Evolutionary conservation across 2,329 filamentous ascomycete genomes (phyloP).

Genomic region (Aspergillus awamori): DNA sequence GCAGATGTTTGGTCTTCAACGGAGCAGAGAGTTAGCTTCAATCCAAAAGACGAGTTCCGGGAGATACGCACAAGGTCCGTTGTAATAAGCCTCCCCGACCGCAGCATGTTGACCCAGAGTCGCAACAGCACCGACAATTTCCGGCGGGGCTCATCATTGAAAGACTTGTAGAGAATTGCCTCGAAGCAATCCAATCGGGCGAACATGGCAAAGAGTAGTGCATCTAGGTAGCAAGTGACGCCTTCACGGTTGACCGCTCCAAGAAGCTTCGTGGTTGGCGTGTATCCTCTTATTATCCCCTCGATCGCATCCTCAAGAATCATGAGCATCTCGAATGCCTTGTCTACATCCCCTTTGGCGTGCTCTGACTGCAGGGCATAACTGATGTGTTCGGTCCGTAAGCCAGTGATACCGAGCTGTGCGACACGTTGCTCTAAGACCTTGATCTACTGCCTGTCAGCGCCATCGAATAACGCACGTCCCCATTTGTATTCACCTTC

Average conservation of each 20-base stretch:
- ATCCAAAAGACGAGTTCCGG: neutral
- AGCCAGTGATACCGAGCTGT: slow-evolving; percentile 55
- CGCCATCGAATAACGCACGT: slow-evolving; percentile 12
- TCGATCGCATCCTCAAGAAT: slow-evolving; percentile 80
- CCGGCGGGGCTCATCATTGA: slow-evolving; percentile 70
- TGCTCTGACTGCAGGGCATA: slow-evolving; percentile 66
- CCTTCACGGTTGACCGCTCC: slow-evolving; percentile 83
- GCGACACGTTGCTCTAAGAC: slow-evolving; percentile 56
- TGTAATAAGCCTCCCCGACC: slow-evolving; percentile 81
- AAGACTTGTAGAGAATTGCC: slow-evolving; percentile 81
- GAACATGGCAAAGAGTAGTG: slow-evolving; percentile 94
- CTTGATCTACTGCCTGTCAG: slow-evolving; percentile 48
- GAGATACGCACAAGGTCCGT: slow-evolving; percentile 68
- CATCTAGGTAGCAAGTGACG: slow-evolving; percentile 94
- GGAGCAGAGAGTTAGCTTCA: slow-evolving; percentile 6
- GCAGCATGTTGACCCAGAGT: slow-evolving; percentile 90
- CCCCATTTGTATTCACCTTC: slow-evolving; percentile 32
- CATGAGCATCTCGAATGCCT: slow-evolving; percentile 74
- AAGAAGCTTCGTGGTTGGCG: slow-evolving; percentile 70
- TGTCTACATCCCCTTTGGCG: slow-evolving; percentile 70
- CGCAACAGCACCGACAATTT: slow-evolving; percentile 77
- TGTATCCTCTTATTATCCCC: slow-evolving; percentile 75
- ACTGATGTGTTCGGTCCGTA: slow-evolving; percentile 64
- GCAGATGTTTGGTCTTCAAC: slow-evolving; percentile 75
- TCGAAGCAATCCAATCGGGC: slow-evolving; percentile 87